These are phyloP conservation scores for Fusarium acutatum DNA, from an alignment of 2,329 filamentous ascomycete genomes.

Conservation along the genomic window DNA sequence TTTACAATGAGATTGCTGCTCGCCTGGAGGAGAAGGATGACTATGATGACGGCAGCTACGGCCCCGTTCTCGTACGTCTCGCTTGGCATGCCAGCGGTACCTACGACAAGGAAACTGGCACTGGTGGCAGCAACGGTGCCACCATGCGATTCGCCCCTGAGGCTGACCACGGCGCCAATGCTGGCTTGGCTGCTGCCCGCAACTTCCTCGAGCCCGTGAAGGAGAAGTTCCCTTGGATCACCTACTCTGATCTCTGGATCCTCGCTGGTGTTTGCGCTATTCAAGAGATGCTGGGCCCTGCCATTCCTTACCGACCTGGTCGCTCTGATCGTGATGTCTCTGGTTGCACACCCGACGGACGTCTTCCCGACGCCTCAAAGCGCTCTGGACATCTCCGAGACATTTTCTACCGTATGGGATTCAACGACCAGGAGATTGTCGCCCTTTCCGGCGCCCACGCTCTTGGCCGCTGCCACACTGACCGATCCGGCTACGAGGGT, in stretches of 20 bases:
- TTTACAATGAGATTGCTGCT: slow-evolving; percentile 87
- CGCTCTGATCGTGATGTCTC: slow-evolving; percentile 80
- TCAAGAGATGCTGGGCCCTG: slow-evolving; percentile 93
- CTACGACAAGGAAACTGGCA: slow-evolving; percentile 86
- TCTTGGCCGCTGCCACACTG: slow-evolving; percentile 87
- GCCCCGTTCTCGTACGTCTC: slow-evolving; percentile 87
- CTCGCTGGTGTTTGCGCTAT: slow-evolving; percentile 84
- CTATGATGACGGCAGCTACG: slow-evolving; percentile 97
- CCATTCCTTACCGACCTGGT: slow-evolving; percentile 88
- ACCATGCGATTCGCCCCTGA: slow-evolving; percentile 97
- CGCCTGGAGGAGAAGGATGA: slow-evolving; percentile 88
- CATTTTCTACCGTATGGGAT: slow-evolving; percentile 98
- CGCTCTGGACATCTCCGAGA: slow-evolving; percentile 82
- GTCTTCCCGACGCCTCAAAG: slow-evolving; percentile 81
- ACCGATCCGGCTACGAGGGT: slow-evolving; percentile 87
- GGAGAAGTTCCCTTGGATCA: slow-evolving; percentile 91
- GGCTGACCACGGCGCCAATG: slow-evolving; percentile 90
- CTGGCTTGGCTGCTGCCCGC: slow-evolving; percentile 84
- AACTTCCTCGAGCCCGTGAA: slow-evolving; percentile 95
- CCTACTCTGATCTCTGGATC: slow-evolving; percentile 97
- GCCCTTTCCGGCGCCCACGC: slow-evolving; percentile 87
- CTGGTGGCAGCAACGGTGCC: slow-evolving; percentile 93
- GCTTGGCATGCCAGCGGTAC: slow-evolving; percentile 96
- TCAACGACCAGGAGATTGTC: slow-evolving; percentile 96
- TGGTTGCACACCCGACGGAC: slow-evolving; percentile 93